Percentiles rank a stretch among this genome's conserved stretches.
Conservation (phyloP, 2,329 filamentous ascomycete species). For the Stenocarpella maydis region DNA sequence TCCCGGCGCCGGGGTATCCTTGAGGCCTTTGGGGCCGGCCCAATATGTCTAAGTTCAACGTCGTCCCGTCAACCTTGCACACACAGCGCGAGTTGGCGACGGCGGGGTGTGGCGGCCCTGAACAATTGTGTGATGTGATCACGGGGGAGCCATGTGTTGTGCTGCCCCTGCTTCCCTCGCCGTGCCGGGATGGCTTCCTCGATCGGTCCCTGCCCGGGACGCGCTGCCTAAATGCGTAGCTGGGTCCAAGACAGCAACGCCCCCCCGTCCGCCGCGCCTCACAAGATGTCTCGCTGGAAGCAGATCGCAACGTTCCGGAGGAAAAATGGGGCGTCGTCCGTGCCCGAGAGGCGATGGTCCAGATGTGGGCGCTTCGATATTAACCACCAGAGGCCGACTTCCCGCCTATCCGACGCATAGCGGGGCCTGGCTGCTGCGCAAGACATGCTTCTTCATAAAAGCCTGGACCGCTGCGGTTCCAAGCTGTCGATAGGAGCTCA, state of each 20-base stretch:
- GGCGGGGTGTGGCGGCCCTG: constrained; percentile 7
- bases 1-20: constrained; percentile 13
- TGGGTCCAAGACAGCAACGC: not conserved
- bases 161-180: constrained; percentile 8
- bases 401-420: constrained; percentile 23
- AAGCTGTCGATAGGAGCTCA: not conserved
- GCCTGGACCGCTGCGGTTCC: not conserved
- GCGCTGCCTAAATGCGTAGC: constrained; percentile 16
- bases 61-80: not conserved
- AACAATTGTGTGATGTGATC: constrained; percentile 2
- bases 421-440: not conserved
- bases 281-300: not conserved
- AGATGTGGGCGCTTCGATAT: constrained; percentile 1
- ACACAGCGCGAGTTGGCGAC: not conserved
- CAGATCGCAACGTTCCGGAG: not conserved
- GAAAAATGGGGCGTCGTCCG: not conserved
- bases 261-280: not conserved
- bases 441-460: constrained; percentile 6
- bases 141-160: constrained; percentile 7
- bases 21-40: not conserved
- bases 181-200: not conserved
- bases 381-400: constrained; percentile 10
- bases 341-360: not conserved
- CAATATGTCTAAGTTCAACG: not conserved
- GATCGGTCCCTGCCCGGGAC: not conserved